A percentile compares a stretch with the other conserved stretches of the same genome.
Evolutionary conservation across 441 rosid genomes (phyloP).

Genomic region (Populus hybrid): DNA sequence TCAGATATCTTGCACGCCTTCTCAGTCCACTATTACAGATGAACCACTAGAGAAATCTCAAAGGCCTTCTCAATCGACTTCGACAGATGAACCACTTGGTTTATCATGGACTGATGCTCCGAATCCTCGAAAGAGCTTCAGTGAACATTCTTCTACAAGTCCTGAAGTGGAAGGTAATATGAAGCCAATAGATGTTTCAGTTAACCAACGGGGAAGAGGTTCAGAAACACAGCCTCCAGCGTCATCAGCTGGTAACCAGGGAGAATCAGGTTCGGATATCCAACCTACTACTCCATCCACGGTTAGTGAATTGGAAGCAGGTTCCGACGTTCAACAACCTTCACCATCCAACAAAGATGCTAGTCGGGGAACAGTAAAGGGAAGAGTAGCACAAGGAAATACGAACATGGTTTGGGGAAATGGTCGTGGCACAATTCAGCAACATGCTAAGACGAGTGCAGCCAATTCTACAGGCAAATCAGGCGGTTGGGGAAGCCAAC

Average conservation of each 20-base stretch:
- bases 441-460: conserved; percentile 26
- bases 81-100: conserved; percentile 26
- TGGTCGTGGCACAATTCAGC: conserved; percentile 25
- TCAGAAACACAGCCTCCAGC: conserved; percentile 41
- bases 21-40: conserved; percentile 11
- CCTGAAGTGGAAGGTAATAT: conserved; percentile 42
- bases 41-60: conserved; percentile 6
- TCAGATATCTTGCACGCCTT: conserved; percentile 10
- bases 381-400: conserved; percentile 32
- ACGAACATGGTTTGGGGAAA: conserved; percentile 29
- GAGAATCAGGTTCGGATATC: conserved; percentile 36
- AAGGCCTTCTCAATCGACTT: conserved; percentile 31
- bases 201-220: conserved; percentile 47
- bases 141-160: conserved; percentile 44
- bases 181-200: conserved; percentile 39
- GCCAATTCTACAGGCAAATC: conserved; percentile 30
- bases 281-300: conserved; percentile 23
- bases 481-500: conserved; percentile 45
- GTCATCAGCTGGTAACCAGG: conserved; percentile 30
- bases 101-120: conserved; percentile 30
- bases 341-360: conserved; percentile 25
- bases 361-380: conserved; percentile 34
- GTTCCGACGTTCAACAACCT: conserved; percentile 22
- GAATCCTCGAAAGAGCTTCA: conserved; percentile 41
- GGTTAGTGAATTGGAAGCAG: conserved; percentile 32